Conservation (phyloP, 2,329 filamentous ascomycete species). For the Talaromyces marneffei region DNA sequence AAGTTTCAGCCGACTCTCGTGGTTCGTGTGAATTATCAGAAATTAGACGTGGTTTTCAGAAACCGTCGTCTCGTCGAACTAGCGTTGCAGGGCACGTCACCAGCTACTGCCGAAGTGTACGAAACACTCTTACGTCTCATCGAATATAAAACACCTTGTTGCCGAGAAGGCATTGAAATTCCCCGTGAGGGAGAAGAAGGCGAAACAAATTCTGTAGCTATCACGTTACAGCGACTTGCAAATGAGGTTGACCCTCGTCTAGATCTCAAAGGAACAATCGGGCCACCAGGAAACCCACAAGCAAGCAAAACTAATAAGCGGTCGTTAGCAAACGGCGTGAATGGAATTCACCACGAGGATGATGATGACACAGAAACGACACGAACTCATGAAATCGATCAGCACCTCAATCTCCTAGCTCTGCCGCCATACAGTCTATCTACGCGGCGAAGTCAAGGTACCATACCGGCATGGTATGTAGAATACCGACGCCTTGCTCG, state of each 20-base stretch:
- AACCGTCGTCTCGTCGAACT: slow-evolving; percentile 71
- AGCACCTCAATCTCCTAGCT: slow-evolving; percentile 47
- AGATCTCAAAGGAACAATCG: slow-evolving; percentile 33
- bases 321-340: slow-evolving; percentile 25
- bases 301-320: slow-evolving; percentile 28
- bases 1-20: slow-evolving; percentile 60
- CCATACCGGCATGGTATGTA: slow-evolving; percentile 71
- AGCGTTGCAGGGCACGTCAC: slow-evolving; percentile 63
- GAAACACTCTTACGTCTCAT: slow-evolving; percentile 64
- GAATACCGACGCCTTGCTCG: slow-evolving; percentile 70
- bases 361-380: slow-evolving; percentile 20
- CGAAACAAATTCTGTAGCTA: slow-evolving; percentile 33
- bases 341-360: slow-evolving; percentile 34
- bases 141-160: slow-evolving; percentile 62
- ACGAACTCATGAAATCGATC: slow-evolving; percentile 28
- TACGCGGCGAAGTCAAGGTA: slow-evolving; percentile 36
- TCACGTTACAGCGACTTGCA: slow-evolving; percentile 31
- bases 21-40: slow-evolving; percentile 77
- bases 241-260: slow-evolving; percentile 34
- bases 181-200: slow-evolving; percentile 39
- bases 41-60: slow-evolving; percentile 74
- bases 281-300: slow-evolving; percentile 18
- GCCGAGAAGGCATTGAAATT: slow-evolving; percentile 45
- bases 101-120: slow-evolving; percentile 73
- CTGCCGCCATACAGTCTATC: slow-evolving; percentile 36